Percentiles rank a stretch among this genome's conserved stretches.
phyloP scores from a whole-genome alignment of 2,329 filamentous ascomycete species.

The Fusarium illudens region DNA sequence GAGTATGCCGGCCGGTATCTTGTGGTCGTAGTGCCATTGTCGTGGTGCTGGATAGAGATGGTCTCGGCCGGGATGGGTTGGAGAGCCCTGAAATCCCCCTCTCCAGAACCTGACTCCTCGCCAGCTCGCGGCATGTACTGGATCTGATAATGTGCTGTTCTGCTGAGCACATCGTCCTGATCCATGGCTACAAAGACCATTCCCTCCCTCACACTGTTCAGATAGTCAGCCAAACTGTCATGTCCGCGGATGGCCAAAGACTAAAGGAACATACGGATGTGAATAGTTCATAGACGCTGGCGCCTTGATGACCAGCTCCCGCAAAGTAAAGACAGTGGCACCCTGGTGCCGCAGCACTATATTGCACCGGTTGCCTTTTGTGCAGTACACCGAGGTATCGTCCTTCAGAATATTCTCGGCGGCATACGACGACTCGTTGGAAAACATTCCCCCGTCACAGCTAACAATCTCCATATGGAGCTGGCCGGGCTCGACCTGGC shows the following conservation, averaged over 20 bases:
- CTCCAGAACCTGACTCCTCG: constrained; percentile 25
- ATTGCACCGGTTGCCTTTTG: constrained; percentile 86
- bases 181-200: constrained; percentile 93
- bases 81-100: constrained; percentile 30
- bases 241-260: constrained; percentile 12
- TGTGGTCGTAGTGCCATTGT: constrained; percentile 60
- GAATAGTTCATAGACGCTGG: constrained; percentile 79
- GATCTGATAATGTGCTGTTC: constrained; percentile 79
- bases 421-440: constrained; percentile 69
- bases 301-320: constrained; percentile 87
- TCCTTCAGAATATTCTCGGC: constrained; percentile 85
- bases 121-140: constrained; percentile 60
- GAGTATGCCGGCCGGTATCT: constrained; percentile 56
- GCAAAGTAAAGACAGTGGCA: constrained; percentile 80
- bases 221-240: constrained; percentile 27
- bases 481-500: constrained; percentile 83
- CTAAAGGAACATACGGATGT: constrained; percentile 73
- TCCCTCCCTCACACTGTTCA: constrained; percentile 80
- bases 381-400: constrained; percentile 88
- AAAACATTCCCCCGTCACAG: constrained; percentile 82
- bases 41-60: constrained; percentile 61
- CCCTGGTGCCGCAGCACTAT: constrained; percentile 85
- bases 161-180: constrained; percentile 75
- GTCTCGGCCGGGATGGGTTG: constrained; percentile 48
- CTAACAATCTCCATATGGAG: constrained; percentile 88